Conservation (phyloP, 2,329 filamentous ascomycete species). For the Neonectria punicea region DNA sequence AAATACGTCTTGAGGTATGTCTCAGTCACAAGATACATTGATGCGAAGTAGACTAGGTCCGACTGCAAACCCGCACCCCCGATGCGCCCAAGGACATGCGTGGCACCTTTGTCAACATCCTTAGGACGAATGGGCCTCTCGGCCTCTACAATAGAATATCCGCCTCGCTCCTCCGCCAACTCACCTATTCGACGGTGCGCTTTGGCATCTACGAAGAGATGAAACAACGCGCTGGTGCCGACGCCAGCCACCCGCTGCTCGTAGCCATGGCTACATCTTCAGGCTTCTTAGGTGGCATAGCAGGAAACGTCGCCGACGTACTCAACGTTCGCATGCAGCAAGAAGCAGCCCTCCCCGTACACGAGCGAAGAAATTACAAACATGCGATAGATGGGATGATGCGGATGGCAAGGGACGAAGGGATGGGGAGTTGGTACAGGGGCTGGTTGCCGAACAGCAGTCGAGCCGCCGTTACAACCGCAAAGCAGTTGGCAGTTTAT, state of each 20-base stretch:
- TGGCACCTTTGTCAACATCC: conserved; percentile 83
- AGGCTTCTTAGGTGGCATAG: conserved; percentile 88
- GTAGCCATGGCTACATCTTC: conserved; percentile 84
- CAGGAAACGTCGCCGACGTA: conserved; percentile 94
- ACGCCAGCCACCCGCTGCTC: conserved; percentile 76
- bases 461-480: conserved; percentile 86
- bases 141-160: conserved; percentile 93
- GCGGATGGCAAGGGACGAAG: conserved; percentile 87
- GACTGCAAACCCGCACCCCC: conserved; percentile 82
- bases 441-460: conserved; percentile 86
- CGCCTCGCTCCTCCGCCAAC: conserved; percentile 88
- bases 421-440: conserved; percentile 78
- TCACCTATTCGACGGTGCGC: conserved; percentile 93
- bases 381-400: conserved; percentile 94
- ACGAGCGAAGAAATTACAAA: conserved; percentile 85
- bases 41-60: conserved; percentile 64
- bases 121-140: conserved; percentile 75
- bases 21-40: background rate
- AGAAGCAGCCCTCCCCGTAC: conserved; percentile 78
- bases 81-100: conserved; percentile 81
- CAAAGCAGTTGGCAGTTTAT: conserved; percentile 84
- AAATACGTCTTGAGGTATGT: no score
- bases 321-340: conserved; percentile 99
- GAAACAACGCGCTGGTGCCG: conserved; percentile 63
- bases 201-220: conserved; percentile 96